Conservation (phyloP, 2,329 filamentous ascomycete genomes). For the Lizonia empirigonia region DNA sequence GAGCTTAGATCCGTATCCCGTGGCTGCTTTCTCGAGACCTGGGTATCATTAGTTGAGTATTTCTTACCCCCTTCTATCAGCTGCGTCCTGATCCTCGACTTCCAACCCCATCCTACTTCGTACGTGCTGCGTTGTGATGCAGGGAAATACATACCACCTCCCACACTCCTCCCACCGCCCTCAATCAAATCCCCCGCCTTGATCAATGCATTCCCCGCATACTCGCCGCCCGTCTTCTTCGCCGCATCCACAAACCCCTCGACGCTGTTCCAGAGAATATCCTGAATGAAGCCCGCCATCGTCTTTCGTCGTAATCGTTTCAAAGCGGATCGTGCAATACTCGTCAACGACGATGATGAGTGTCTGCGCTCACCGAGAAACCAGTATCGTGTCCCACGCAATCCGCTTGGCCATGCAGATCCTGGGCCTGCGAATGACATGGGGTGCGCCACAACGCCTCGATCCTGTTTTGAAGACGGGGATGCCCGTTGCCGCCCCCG, state of each 20-base stretch:
- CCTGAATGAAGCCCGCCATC: constrained; percentile 44
- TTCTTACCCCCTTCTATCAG: not conserved
- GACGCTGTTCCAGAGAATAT: constrained; percentile 48
- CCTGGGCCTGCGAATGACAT: no score
- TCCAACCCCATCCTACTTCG: no score
- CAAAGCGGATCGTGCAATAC: not conserved
- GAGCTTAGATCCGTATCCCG: constrained; percentile 37
- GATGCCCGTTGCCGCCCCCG: constrained; percentile 22
- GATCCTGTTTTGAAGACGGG: constrained; percentile 33
- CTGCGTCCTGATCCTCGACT: no score
- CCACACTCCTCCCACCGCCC: constrained; percentile 38
- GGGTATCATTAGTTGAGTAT: not conserved
- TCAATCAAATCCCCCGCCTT: constrained; percentile 48
- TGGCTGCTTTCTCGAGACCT: constrained; percentile 43
- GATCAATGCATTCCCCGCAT: constrained; percentile 46
- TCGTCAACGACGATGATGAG: no score
- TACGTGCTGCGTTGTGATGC: no score
- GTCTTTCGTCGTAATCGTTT: not conserved
- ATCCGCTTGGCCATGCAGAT: no score
- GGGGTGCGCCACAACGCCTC: constrained; percentile 27
- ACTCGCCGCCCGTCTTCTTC: constrained; percentile 44
- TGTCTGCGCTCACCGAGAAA: no score
- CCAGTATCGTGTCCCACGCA: no score
- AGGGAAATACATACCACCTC: constrained; percentile 31
- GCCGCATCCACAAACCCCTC: constrained; percentile 47